A percentile compares a stretch with the other conserved stretches of the same genome.
Conservation (phyloP, 257 asterid genomes). For the Salvia rosmarinus region DNA sequence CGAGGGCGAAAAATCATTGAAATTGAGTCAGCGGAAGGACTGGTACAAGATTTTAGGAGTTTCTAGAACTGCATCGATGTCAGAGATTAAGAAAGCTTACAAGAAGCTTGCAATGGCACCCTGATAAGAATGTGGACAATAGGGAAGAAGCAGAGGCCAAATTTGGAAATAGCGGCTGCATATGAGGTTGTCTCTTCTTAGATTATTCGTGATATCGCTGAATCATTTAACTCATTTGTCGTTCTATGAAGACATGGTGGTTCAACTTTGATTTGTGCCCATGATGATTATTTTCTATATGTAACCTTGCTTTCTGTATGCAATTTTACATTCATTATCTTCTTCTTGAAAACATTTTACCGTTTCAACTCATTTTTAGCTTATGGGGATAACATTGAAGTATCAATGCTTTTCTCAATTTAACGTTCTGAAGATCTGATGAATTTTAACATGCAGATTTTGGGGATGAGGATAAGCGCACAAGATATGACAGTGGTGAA, state of each 20-base stretch:
- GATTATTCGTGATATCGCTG: background rate
- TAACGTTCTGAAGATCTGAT: constrained; percentile 4
- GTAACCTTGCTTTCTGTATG: background rate
- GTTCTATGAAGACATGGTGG: background rate
- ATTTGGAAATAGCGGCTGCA: constrained; percentile 90
- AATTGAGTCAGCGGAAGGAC: constrained; percentile 90
- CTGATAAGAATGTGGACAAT: constrained; percentile 85
- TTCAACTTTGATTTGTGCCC: background rate
- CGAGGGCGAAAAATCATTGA: constrained; percentile 80
- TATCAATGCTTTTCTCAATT: background rate
- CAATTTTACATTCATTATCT: background rate
- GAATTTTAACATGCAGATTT: constrained; percentile 48
- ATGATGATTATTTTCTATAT: background rate
- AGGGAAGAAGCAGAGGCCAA: constrained; percentile 88
- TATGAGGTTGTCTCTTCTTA: constrained; percentile 64
- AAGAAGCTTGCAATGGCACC: constrained; percentile 96
- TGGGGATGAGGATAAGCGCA: constrained; percentile 84
- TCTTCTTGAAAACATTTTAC: constrained; percentile 1
- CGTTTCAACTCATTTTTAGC: background rate
- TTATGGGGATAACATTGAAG: constrained; percentile 10
- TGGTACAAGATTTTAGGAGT: constrained; percentile 92
- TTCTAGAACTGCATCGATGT: constrained; percentile 63
- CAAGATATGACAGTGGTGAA: constrained; percentile 84
- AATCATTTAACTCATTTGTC: background rate
- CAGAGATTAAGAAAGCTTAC: constrained; percentile 89